Evolutionary conservation across 75 land plant species (phyloP).

Genomic region (Picea sitchensis): DNA sequence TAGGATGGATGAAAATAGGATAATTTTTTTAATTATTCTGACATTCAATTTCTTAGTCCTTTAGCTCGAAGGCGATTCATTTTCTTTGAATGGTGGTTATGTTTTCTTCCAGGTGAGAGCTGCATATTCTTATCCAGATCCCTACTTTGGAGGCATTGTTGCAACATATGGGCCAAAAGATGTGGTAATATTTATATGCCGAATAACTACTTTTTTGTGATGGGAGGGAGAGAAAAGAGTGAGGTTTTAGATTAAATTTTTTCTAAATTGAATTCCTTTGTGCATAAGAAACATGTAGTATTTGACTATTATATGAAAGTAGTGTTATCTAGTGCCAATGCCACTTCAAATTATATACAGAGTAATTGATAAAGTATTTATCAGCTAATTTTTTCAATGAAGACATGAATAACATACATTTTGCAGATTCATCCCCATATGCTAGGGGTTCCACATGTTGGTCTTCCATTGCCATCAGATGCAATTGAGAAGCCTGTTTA

Average conservation of each 20-base stretch:
- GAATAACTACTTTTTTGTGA: neutral
- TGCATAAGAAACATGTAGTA: neutral
- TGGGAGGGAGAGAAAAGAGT: neutral
- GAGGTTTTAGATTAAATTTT: neutral
- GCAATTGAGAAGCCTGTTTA: no score
- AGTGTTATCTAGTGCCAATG: neutral
- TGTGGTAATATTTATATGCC: slow-evolving; percentile 11
- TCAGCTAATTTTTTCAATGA: neutral
- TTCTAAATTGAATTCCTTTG: neutral
- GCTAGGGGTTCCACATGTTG: no score
- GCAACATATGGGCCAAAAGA: slow-evolving; percentile 40
- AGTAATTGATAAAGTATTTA: neutral
- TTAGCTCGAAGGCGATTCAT: neutral
- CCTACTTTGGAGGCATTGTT: slow-evolving; percentile 5
- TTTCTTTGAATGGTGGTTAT: neutral
- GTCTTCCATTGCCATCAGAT: no score
- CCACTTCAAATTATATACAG: neutral
- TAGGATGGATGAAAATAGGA: neutral
- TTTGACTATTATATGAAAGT: neutral
- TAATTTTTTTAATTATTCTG: neutral
- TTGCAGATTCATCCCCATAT: slow-evolving; percentile 9
- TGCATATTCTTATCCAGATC: slow-evolving; percentile 49
- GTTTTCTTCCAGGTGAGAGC: slow-evolving; percentile 17
- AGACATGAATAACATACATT: neutral
- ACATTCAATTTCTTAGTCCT: neutral